Conservation (phyloP, 306 rosid species). For the Quercus agrifolia region DNA sequence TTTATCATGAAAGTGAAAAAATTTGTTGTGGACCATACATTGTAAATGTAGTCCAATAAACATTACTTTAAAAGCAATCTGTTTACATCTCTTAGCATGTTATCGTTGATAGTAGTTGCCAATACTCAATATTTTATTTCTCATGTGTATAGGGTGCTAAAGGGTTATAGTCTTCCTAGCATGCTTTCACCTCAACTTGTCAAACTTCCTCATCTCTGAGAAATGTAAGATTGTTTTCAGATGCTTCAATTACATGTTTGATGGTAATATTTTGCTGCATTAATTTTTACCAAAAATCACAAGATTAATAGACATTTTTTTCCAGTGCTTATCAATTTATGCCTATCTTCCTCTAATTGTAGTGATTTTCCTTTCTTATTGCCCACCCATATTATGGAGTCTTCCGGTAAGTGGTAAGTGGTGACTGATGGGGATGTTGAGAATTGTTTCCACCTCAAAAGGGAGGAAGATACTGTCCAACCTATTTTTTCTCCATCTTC, state of each 20-base stretch:
- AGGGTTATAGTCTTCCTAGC: constrained; percentile 59
- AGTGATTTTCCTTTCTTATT: constrained; percentile 16
- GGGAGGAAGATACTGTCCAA: too few relatives aligned
- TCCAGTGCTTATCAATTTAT: constrained; percentile 5
- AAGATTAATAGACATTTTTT: neutral
- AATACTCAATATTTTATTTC: neutral
- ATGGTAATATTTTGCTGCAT: neutral
- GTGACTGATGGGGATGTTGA: too few relatives aligned
- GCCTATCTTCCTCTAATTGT: neutral
- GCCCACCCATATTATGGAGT: too few relatives aligned
- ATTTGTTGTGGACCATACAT: neutral
- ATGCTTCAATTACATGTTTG: constrained; percentile 2
- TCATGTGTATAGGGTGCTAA: constrained; percentile 40
- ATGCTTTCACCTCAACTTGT: constrained; percentile 74
- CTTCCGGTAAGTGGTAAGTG: too few relatives aligned
- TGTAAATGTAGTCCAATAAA: neutral
- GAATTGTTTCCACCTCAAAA: too few relatives aligned
- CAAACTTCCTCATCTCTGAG: constrained; percentile 66
- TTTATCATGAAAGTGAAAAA: too few relatives aligned
- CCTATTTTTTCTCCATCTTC: too few relatives aligned
- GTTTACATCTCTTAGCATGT: neutral
- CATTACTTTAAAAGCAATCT: neutral
- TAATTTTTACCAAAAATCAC: neutral
- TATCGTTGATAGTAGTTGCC: neutral
- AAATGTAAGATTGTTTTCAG: constrained; percentile 50